These are phyloP conservation scores for Penicillium egyptiacum DNA, from an alignment of 495 filamentous ascomycete genomes.

Conservation along the genomic window DNA sequence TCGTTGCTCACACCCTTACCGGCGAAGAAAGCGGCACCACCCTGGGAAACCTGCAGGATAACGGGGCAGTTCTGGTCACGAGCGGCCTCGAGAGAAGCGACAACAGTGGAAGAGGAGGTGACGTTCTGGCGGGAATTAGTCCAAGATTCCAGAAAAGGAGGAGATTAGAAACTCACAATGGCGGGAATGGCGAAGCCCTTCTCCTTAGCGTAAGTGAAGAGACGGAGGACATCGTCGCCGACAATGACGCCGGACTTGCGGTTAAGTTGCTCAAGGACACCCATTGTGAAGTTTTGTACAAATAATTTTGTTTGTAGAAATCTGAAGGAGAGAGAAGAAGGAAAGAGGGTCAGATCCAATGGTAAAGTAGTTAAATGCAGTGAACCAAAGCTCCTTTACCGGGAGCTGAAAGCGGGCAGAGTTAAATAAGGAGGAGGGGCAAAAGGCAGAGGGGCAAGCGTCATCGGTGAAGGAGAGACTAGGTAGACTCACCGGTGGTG, in stretches of 20 bases:
- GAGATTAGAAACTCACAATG: constrained; percentile 59
- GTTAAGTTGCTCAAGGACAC: constrained; percentile 63
- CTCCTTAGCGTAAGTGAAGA: constrained; percentile 84
- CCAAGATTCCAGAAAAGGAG: not conserved
- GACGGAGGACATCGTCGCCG: constrained; percentile 75
- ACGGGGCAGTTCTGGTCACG: constrained; percentile 84
- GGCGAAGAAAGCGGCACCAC: constrained; percentile 91
- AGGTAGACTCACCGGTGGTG: constrained; percentile 27
- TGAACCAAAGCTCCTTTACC: constrained; percentile 20
- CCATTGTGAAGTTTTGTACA: constrained; percentile 51
- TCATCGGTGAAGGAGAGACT: constrained; percentile 25
- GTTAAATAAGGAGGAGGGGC: constrained; percentile 25
- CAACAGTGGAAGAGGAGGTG: constrained; percentile 86
- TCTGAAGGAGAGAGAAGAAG: constrained; percentile 12
- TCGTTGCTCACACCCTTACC: constrained; percentile 88
- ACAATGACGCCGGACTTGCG: constrained; percentile 85
- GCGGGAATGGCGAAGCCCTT: constrained; percentile 86
- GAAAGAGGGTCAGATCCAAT: constrained; percentile 10
- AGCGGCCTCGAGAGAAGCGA: constrained; percentile 89
- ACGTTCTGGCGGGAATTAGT: constrained; percentile 57
- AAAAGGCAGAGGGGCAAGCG: constrained; percentile 27
- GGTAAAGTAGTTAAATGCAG: constrained; percentile 10
- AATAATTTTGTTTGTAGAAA: constrained; percentile 9
- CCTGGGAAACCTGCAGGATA: constrained; percentile 89
- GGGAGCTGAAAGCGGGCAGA: constrained; percentile 32